Evolutionary conservation across 2,329 filamentous ascomycete genomes (phyloP), one percentile per base, ranked within the genome.

Genomic region (Fusarium burgessii): DNA sequence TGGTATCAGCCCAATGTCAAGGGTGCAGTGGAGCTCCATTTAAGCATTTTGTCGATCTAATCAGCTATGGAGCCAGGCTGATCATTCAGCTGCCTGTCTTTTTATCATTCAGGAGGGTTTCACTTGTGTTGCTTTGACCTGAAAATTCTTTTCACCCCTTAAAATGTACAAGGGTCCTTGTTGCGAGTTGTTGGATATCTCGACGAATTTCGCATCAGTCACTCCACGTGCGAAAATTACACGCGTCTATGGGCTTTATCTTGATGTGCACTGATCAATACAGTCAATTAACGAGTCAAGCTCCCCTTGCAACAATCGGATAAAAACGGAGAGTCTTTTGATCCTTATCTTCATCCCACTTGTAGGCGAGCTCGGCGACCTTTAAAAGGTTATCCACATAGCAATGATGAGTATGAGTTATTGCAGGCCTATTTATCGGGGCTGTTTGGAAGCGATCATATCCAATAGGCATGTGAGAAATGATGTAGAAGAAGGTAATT

Each of bases 1-100:
- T 29, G 7, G 56, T 56, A 29, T 0, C 11, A 54, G 45, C 57
- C 51, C 27, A 64, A 70, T 7, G 35, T 36, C 51, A 36, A 36
- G 55, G 45, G 33, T 15, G 18, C 6, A 15, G 45, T 67, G 62
- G 64, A n/a, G 38, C 10, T 0, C 10, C 10, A 27, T 51, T 51
- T n/a, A 62, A 67, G 46, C 27, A 29, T 18, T n/a, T 6, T 7
- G 29, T 43, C 33, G 25, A 67, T 52, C 49, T 49, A 20, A 43
- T 56, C 47, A 14, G 7, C 10, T 5, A 17, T 35, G 23, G 12
- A 18, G 38, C 27, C 38, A 38, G 38, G 20, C 32, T 49, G 2
- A 36, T 32, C 17, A 36, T 42, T 59, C 20, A 27, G 13, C 12
- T 17, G 18, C 4, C 3, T 38, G 36, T 46, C 23, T 50, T 36